Percentiles rank a stretch among this genome's conserved stretches.
These are phyloP conservation scores for Ormosia emarginata DNA, from an alignment of 306 rosid genomes.

Conservation along the genomic window DNA sequence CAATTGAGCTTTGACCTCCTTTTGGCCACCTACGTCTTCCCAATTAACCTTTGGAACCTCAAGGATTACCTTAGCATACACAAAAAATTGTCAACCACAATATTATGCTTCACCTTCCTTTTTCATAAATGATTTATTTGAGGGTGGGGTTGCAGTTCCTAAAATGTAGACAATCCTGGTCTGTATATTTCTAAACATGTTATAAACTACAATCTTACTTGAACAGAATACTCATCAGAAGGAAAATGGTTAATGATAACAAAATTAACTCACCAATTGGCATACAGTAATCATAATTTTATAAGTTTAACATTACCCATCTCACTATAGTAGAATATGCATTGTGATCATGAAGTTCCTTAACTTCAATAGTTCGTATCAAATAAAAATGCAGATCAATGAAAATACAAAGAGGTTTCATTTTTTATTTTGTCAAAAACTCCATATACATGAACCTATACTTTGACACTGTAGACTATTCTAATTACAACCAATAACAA, in stretches of 20 bases:
- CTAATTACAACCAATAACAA: neutral
- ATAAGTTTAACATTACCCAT: neutral
- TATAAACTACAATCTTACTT: neutral
- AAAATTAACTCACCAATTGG: slow-evolving; percentile 4
- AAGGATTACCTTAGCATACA: slow-evolving; percentile 60
- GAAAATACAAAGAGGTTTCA: slow-evolving; percentile 9
- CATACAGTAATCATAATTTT: neutral
- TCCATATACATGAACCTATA: neutral
- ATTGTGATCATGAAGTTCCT: neutral
- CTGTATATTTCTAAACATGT: neutral
- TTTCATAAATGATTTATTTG: neutral
- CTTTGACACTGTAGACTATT: neutral
- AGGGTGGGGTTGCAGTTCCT: neutral
- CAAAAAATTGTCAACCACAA: neutral
- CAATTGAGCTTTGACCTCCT: slow-evolving; percentile 76
- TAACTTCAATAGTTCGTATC: neutral
- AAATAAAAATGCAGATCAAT: slow-evolving; percentile 6
- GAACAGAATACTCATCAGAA: neutral
- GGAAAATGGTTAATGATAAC: neutral
- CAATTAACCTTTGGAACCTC: slow-evolving; percentile 93
- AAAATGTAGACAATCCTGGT: neutral
- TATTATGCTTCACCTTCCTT: neutral
- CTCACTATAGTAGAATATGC: neutral
- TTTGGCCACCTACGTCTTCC: slow-evolving; percentile 96
- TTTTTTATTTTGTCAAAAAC: neutral